Conservation (phyloP, 2,329 filamentous ascomycete genomes). For the Tolypocladium nubicola region DNA sequence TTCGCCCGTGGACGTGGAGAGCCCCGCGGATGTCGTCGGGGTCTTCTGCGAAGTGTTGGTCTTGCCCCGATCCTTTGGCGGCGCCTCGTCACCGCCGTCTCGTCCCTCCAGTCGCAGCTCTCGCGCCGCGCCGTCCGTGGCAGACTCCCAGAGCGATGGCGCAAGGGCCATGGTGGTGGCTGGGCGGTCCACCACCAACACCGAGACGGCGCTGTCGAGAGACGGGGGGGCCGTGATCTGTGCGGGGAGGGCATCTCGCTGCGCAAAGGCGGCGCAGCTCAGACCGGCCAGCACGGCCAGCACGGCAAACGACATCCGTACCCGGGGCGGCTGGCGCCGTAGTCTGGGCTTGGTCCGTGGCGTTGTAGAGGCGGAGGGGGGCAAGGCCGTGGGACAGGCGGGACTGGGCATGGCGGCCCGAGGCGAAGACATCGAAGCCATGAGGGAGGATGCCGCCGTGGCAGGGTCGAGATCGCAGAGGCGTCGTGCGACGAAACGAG, state of each 20-base stretch:
- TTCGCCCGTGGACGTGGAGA: not conserved
- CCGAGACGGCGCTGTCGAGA: not conserved
- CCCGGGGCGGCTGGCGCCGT: not conserved
- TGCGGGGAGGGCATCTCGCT: slow-evolving; percentile 1
- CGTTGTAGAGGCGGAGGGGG: not conserved
- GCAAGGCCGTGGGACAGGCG: not conserved
- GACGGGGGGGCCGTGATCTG: slow-evolving; percentile 2
- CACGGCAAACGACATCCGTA: slow-evolving; percentile 2
- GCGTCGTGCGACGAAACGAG: not conserved
- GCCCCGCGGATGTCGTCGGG: not conserved
- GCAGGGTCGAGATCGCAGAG: not conserved
- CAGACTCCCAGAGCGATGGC: not conserved
- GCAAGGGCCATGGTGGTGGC: not conserved
- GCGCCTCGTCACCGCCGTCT: not conserved
- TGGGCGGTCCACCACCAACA: not conserved
- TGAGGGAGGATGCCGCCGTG: not conserved
- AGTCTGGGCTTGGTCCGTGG: not conserved
- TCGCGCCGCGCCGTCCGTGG: not conserved
- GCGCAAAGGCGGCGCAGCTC: slow-evolving; percentile 1
- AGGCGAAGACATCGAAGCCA: not conserved
- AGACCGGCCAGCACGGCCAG: slow-evolving; percentile 3
- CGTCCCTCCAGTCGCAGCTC: not conserved
- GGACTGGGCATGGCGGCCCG: not conserved
- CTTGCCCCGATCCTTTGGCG: not conserved
- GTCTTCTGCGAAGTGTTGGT: not conserved